A percentile compares a stretch with the other conserved stretches of the same genome.
These are phyloP conservation scores for Hippophae rhamnoides DNA, from an alignment of 306 rosid genomes.

Conservation along the genomic window DNA sequence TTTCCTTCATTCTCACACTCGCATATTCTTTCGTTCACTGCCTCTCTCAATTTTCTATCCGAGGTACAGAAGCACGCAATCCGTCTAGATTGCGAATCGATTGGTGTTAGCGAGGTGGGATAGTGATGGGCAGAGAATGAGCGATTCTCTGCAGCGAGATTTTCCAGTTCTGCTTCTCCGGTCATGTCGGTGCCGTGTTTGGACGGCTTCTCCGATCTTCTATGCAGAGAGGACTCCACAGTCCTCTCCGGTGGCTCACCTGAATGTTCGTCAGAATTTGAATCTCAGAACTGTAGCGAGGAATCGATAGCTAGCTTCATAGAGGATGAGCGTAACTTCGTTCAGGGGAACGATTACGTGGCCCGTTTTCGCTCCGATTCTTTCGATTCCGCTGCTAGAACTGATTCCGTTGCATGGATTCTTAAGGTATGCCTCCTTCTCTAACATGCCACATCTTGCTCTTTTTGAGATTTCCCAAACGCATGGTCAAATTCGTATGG, in stretches of 20 bases:
- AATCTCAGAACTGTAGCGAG: slow-evolving; percentile 34
- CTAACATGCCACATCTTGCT: not conserved
- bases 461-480: not conserved
- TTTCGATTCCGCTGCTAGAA: slow-evolving; percentile 61
- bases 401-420: slow-evolving; percentile 92
- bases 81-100: too few relatives aligned
- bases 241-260: slow-evolving; percentile 55
- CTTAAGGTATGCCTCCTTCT: slow-evolving; percentile 45
- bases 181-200: slow-evolving; percentile 73
- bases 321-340: slow-evolving; percentile 68
- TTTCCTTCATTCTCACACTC: not conserved
- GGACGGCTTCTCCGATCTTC: slow-evolving; percentile 50
- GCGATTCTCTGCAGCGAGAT: slow-evolving; percentile 12
- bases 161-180: too few relatives aligned
- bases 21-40: not conserved
- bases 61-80: too few relatives aligned
- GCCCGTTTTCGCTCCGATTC: slow-evolving; percentile 51
- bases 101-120: too few relatives aligned
- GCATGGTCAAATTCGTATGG: too few relatives aligned
- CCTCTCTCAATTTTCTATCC: too few relatives aligned
- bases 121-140: slow-evolving; percentile 56
- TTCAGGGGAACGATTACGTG: slow-evolving; percentile 67
- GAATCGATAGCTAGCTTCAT: slow-evolving; percentile 74
- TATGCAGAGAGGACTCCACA: slow-evolving; percentile 64
- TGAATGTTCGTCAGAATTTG: slow-evolving; percentile 50